Evolutionary conservation across 257 asterid genomes (phyloP), one percentile per base, ranked within the genome.

Genomic region (Cinchona pubescens): DNA sequence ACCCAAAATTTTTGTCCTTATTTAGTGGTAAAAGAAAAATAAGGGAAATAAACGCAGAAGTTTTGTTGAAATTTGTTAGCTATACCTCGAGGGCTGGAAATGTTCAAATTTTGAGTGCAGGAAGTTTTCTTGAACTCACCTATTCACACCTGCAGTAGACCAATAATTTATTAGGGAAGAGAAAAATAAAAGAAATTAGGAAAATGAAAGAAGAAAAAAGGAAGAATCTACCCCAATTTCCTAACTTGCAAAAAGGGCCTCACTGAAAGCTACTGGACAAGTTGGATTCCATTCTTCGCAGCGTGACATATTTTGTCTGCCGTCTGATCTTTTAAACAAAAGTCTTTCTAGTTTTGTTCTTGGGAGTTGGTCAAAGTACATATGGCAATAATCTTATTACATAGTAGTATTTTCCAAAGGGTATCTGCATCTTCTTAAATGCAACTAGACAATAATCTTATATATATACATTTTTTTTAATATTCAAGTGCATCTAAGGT

Each of bases 291-390:
- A 18, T 65, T 64, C 27, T n/a, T 34, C 30, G 18, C 67, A 21
- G 6, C 18, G 29, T 37, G 70, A 49, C 29, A 34, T 37, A 37
- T 37, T n/a, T n/a, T 19, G 14, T 38, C 51, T 38, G 71, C 34
- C 32, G 49, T n/a, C 51, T 66, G 25, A 38, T n/a, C 46, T 34
- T 64, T 15, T 21, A 10, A 63, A 19, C 27, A 66, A 23, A 66
- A 38, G 71, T 66, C 34, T 38, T 21, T 23, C 16, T 32, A n/a
- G 42, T 37, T 32, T 15, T 0, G 9, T 67, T 15, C 14, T 42
- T n/a, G 19, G 71, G 71, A 66, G 35, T 66, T 40, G 0, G 53
- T 66, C 69, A 66, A 61, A 40, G 30, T 61, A 27, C 65, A 29
- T 59, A 59, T 27, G 27, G 53, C 49, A 9, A 1, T 3, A 34